Base-by-base conservation (phyloP, 2,329 filamentous ascomycete species). In the Mycogone perniciosa region DNA sequence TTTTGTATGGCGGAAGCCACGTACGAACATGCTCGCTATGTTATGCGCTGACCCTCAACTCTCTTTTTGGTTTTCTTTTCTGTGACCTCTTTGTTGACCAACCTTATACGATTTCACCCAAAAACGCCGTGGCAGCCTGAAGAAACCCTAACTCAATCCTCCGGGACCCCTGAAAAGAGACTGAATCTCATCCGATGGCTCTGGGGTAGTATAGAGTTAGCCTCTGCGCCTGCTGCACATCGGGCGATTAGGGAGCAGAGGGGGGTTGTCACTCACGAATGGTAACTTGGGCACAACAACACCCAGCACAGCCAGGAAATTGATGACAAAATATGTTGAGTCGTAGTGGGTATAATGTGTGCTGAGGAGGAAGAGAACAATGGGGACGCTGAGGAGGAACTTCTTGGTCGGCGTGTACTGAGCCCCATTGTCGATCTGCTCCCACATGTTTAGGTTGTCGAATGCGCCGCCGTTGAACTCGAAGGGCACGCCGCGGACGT, bases 401-500 rank as follows among this genome's bases (percentile, higher is more conserved):
- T 99, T 99, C 79, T 99, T 99, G 59, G 93, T 89, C 4, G 93
- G 93, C 1, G 93, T 99, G 75, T 97, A 99, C 70, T 99, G 93
- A 62, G 93, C 93, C 43, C 93, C 93, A 64, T 97, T 95, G 76
- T 99, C 93, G 69, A 99, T 99, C 74, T 99, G 93, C 76, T 99
- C 93, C 93, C 93, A 99, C 93, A 99, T 97, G 75, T 97, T 99
- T 65, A 99, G 80, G 71, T 99, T 97, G 77, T 99, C 93, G 71
- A 97, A 99, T 61, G 93, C 93, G 53, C 93, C 93, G 51, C 89
- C 86, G 67, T 99, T 99, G 80, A 99, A 99, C 71, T 99, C 93
- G 67, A 99, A 99, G 5, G 93, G 93, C 43, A 97, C 89, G 61
- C 93, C 93, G 66, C 92, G 89, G 60, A 99, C 93, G 78, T 89